Conservation (phyloP, 2,329 filamentous ascomycete species). For the Lecanicillium sp. region DNA sequence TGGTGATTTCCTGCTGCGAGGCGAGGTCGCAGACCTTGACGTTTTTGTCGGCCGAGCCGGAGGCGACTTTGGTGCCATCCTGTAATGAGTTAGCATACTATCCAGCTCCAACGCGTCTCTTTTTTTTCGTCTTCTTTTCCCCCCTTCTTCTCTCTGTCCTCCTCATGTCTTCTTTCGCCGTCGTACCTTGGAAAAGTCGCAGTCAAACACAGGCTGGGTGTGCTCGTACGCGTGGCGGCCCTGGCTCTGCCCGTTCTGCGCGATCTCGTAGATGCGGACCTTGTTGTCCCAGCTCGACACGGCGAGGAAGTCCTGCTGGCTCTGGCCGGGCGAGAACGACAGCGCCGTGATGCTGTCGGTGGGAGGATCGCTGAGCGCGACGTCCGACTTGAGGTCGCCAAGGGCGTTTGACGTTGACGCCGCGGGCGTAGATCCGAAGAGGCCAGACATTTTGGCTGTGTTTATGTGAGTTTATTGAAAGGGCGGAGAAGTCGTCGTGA, state of each 20-base stretch:
- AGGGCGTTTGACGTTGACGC: constrained; percentile 62
- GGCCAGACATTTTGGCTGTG: constrained; percentile 52
- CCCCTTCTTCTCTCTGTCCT: no score
- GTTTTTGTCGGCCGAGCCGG: constrained; percentile 84
- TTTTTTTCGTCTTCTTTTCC: neutral
- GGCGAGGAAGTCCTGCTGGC: constrained; percentile 67
- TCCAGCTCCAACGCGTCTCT: no score
- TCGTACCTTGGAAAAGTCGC: constrained; percentile 87
- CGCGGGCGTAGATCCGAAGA: constrained; percentile 48
- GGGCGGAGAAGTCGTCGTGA: no score
- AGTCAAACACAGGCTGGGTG: constrained; percentile 75
- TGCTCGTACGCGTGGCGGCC: constrained; percentile 84
- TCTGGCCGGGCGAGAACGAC: constrained; percentile 63
- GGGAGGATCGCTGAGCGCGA: constrained; percentile 70
- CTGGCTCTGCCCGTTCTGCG: constrained; percentile 67
- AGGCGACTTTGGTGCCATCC: constrained; percentile 87
- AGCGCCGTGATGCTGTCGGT: constrained; percentile 88
- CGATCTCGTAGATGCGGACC: constrained; percentile 92
- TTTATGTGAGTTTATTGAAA: neutral
- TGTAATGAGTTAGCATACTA: constrained; percentile 36
- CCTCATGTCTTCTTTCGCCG: no score
- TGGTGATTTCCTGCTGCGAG: constrained; percentile 59
- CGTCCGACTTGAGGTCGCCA: constrained; percentile 86
- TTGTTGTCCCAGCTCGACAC: constrained; percentile 97
- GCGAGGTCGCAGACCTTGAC: constrained; percentile 81